These are phyloP conservation scores for Camelina neglecta DNA, from an alignment of 345 rosid species.

Conservation along the genomic window DNA sequence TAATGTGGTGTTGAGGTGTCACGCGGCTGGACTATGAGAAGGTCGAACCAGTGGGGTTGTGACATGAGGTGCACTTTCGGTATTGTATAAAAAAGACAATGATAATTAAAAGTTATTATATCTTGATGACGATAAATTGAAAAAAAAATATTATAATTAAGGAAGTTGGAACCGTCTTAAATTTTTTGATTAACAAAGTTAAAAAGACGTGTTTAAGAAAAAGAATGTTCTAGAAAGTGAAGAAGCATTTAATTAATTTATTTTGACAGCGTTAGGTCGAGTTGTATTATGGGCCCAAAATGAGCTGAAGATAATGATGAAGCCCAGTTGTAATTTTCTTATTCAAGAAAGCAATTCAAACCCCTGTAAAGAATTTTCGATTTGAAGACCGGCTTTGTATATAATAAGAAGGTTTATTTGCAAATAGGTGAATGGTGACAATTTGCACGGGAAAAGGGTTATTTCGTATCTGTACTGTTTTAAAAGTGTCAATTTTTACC, in stretches of 20 bases:
- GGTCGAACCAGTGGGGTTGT: background rate
- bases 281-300: background rate
- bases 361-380: background rate
- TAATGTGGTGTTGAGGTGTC: constrained; percentile 17
- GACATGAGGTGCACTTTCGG: constrained; percentile 37
- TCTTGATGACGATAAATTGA: background rate
- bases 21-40: background rate
- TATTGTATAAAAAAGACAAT: constrained; percentile 6
- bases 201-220: background rate
- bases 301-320: background rate
- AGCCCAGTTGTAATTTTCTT: constrained; percentile 17
- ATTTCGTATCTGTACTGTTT: too few relatives aligned
- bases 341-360: background rate
- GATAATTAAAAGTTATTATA: background rate
- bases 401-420: too few relatives aligned
- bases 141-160: background rate
- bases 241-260: background rate
- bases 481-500: too few relatives aligned
- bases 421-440: too few relatives aligned
- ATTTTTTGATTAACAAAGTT: background rate
- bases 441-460: too few relatives aligned
- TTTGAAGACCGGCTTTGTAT: too few relatives aligned
- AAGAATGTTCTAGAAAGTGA: background rate
- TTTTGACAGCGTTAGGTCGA: constrained; percentile 1
- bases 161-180: constrained; percentile 26